A percentile compares a stretch with the other conserved stretches of the same genome.
phyloP scores from a whole-genome alignment of 2,329 filamentous ascomycete genomes.

The Claviceps fusiformis region DNA sequence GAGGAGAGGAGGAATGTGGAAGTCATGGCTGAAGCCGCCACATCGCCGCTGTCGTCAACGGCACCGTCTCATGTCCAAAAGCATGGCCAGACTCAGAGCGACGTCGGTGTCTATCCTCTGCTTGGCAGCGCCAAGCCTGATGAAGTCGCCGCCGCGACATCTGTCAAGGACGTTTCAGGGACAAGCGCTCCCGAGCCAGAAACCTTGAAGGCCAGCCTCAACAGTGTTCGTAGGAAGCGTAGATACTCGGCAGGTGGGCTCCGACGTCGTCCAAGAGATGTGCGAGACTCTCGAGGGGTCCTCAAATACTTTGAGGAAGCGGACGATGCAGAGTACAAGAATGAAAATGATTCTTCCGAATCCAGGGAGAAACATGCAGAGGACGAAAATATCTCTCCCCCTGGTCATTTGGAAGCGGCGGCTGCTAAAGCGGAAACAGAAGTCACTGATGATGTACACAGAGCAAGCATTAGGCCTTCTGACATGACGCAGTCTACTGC shows the following conservation, averaged over 20 bases:
- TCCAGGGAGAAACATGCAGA: background rate
- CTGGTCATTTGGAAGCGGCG: background rate
- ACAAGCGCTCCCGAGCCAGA: slow-evolving; percentile 53
- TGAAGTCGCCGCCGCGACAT: slow-evolving; percentile 19
- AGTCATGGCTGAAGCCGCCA: background rate
- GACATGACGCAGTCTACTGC: slow-evolving; percentile 11
- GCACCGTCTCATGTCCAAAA: background rate
- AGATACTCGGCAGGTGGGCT: slow-evolving; percentile 82
- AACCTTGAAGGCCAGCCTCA: slow-evolving; percentile 29
- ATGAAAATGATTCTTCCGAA: slow-evolving; percentile 6
- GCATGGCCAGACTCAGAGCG: slow-evolving; percentile 12
- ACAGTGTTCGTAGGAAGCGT: slow-evolving; percentile 40
- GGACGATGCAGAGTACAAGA: slow-evolving; percentile 64
- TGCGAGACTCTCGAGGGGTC: slow-evolving; percentile 56
- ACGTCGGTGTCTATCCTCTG: slow-evolving; percentile 17
- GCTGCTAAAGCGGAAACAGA: background rate
- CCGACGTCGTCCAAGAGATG: slow-evolving; percentile 57
- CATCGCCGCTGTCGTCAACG: background rate
- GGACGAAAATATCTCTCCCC: background rate
- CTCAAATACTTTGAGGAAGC: slow-evolving; percentile 88
- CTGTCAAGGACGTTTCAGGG: slow-evolving; percentile 42
- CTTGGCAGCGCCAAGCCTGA: slow-evolving; percentile 19
- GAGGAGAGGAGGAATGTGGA: background rate
- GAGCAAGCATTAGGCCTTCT: background rate
- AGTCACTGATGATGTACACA: background rate